Evolutionary conservation across 1,284 basidiomycete genomes (phyloP), one percentile per base, ranked within the genome.

Genomic region (Apiotrichum akiyoshidainum): DNA sequence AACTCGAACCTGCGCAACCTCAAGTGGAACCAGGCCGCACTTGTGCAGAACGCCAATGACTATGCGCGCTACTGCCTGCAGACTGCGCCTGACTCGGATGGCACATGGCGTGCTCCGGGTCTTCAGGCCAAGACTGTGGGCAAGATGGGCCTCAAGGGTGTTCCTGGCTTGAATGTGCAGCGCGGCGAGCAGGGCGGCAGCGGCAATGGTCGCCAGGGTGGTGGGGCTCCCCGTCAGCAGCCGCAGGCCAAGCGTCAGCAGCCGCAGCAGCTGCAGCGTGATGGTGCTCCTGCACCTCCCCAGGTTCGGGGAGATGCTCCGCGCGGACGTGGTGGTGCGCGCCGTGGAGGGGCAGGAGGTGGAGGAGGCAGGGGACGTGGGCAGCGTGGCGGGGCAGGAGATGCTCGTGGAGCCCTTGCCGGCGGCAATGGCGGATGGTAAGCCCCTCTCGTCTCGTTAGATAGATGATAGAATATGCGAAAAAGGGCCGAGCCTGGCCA

Each of bases 131-230:
- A 76, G 72, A 82, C 83, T 2, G 81, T 84, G 31, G 84, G 83
- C 47, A 86, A 82, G 79, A 86, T 87, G 81, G 81, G 81, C 5
- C 70, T 87, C 67, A 82, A 79, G 66, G 84, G 83, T 0, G 78
- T 81, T 13, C 71, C 51, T 9, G 72, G 76, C 10, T 54, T 77
- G n/a, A 69, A 70, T 42, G 55, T 75, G 14, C 65, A 71, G 31
- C 65, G 61, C 45, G 65, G 47, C 49, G 63, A 37, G 31, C 26
- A 26, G 16, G 44, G 57, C 46, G 49, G 52, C 13, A n/a, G 57
- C 14, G 55, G 51, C 26, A 31, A 31, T 42, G 47, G 55, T n/a
- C 52, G 58, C 4, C 55, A 52, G 52, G 55, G 57, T 33, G 53
- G 54, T 17, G 46, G 44, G 39, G 31, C 45, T 21, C 44, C 35